phyloP scores from a whole-genome alignment of 1,284 basidiomycete genomes.

The Puccinia polysora region DNA sequence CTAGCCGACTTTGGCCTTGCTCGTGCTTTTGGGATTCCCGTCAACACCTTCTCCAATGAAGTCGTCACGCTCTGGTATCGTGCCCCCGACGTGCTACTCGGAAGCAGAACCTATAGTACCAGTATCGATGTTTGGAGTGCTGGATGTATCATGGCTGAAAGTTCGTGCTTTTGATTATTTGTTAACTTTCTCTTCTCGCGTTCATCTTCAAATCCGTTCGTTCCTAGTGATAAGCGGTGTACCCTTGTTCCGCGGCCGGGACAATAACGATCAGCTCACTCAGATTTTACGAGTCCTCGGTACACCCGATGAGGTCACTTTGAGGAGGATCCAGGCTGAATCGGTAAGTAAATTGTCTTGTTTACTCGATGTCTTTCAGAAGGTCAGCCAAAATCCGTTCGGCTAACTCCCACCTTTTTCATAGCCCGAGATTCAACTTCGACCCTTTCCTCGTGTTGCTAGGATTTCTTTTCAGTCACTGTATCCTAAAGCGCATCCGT shows the following conservation, averaged over 20 bases:
- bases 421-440: slow-evolving; percentile 83
- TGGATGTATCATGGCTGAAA: slow-evolving; percentile 95
- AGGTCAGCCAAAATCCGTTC: neutral
- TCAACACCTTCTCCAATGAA: slow-evolving; percentile 90
- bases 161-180: slow-evolving; percentile 23
- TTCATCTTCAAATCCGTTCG: neutral
- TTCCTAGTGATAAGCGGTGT: slow-evolving; percentile 80
- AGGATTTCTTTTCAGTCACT: slow-evolving; percentile 84
- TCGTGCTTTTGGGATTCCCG: slow-evolving; percentile 88
- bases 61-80: slow-evolving; percentile 99
- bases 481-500: slow-evolving; percentile 83
- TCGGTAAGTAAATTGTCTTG: slow-evolving; percentile 64
- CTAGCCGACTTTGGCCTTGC: slow-evolving; percentile 64
- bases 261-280: slow-evolving; percentile 94
- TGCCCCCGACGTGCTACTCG: slow-evolving; percentile 93
- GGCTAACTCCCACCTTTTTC: no score
- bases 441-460: slow-evolving; percentile 82
- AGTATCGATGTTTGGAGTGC: slow-evolving; percentile 99
- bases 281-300: slow-evolving; percentile 98
- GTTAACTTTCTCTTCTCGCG: neutral
- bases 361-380: neutral
- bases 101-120: slow-evolving; percentile 94
- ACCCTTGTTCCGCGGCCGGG: slow-evolving; percentile 91
- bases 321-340: slow-evolving; percentile 84
- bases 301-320: slow-evolving; percentile 82